These are phyloP conservation scores for Elaeagnus macrophylla DNA, from an alignment of 306 rosid genomes.

Conservation along the genomic window DNA sequence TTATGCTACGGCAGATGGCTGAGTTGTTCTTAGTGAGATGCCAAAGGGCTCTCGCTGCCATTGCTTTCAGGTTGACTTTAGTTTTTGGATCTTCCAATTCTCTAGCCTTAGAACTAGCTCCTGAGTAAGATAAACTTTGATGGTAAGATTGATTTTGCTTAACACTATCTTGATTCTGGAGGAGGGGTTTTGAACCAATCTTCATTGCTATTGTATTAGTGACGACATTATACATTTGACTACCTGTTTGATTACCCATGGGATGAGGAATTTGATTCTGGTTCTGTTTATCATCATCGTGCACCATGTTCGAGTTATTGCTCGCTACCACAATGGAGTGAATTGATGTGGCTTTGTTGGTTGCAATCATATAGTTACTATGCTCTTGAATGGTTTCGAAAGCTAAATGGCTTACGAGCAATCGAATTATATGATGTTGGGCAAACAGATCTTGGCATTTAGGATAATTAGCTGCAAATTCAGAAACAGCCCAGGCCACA, in stretches of 20 bases:
- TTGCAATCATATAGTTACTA: conserved; percentile 59
- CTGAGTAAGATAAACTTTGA: conserved; percentile 38
- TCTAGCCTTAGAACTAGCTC: conserved; percentile 52
- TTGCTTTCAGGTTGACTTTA: conserved; percentile 74
- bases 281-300: conserved; percentile 22
- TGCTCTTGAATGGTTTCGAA: conserved; percentile 87
- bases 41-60: conserved; percentile 85
- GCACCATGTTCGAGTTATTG: conserved; percentile 21
- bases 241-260: conserved; percentile 34
- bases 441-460: conserved; percentile 80
- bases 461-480: conserved; percentile 52
- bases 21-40: conserved; percentile 57
- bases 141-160: conserved; percentile 32
- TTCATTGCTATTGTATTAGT: conserved; percentile 50
- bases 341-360: conserved; percentile 52
- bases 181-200: conserved; percentile 21
- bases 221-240: conserved; percentile 57
- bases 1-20: conserved; percentile 65
- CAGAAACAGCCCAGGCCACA: conserved; percentile 79
- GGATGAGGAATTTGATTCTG: conserved; percentile 39
- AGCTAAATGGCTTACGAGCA: conserved; percentile 82
- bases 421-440: conserved; percentile 60
- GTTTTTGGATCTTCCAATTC: conserved; percentile 61
- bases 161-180: conserved; percentile 20
- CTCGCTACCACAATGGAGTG: conserved; percentile 72